phyloP scores from a whole-genome alignment of 2,329 filamentous ascomycete genomes.

The Dactylellina drechsleri region DNA sequence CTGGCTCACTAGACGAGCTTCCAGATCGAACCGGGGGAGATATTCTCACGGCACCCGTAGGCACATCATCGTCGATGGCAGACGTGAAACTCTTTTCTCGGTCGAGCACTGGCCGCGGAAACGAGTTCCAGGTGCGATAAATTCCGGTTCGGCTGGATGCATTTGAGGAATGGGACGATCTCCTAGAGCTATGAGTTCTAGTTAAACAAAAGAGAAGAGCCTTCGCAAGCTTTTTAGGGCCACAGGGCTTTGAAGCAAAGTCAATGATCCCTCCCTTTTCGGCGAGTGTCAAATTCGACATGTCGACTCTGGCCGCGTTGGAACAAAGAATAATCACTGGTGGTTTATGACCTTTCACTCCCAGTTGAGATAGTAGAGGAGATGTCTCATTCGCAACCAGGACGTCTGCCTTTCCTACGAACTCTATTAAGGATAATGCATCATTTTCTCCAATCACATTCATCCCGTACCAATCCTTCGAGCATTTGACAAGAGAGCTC shows the following conservation, averaged over 20 bases:
- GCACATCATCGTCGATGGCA: conserved; percentile 14
- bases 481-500: conserved; percentile 59
- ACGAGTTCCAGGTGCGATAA: conserved; percentile 30
- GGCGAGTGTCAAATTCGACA: conserved; percentile 47
- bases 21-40: conserved; percentile 41
- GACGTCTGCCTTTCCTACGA: conserved; percentile 33
- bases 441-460: conserved; percentile 55
- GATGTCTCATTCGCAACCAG: conserved; percentile 41
- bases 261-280: conserved; percentile 59
- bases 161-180: conserved; percentile 32
- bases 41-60: conserved; percentile 41
- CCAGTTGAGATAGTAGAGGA: conserved; percentile 27
- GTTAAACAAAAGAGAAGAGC: conserved; percentile 60
- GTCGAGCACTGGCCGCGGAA: conserved; percentile 19
- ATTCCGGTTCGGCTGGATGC: conserved; percentile 25
- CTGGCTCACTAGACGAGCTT: conserved; percentile 44
- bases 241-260: conserved; percentile 61
- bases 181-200: conserved; percentile 54
- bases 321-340: conserved; percentile 61
- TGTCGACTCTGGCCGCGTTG: conserved; percentile 59
- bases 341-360: conserved; percentile 30
- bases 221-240: conserved; percentile 62
- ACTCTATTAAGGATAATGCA: conserved; percentile 32
- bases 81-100: conserved; percentile 31
- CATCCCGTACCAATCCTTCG: conserved; percentile 61